Percentiles rank a stretch among this genome's conserved stretches.
These are phyloP conservation scores for Dactylellina drechsleri DNA, from an alignment of 2,329 filamentous ascomycete genomes.

Conservation along the genomic window DNA sequence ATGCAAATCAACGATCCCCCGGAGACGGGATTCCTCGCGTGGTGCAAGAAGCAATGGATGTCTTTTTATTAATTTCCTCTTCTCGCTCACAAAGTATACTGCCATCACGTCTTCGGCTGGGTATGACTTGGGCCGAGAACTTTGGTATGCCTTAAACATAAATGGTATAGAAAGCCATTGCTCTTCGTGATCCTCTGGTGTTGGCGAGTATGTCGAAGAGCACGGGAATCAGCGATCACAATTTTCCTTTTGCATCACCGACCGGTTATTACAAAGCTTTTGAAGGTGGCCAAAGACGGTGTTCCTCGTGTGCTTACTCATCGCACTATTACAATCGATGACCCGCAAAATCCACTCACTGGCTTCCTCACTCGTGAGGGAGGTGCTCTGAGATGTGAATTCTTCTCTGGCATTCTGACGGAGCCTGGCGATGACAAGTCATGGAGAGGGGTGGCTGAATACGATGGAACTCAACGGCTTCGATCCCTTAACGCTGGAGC, in stretches of 20 bases:
- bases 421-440: slow-evolving; percentile 53
- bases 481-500: slow-evolving; percentile 41
- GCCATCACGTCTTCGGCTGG: slow-evolving; percentile 61
- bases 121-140: slow-evolving; percentile 61
- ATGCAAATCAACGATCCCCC: slow-evolving; percentile 42
- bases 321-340: slow-evolving; percentile 60
- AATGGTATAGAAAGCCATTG: slow-evolving; percentile 57
- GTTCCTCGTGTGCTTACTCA: slow-evolving; percentile 57
- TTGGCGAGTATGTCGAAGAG: slow-evolving; percentile 60
- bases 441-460: slow-evolving; percentile 37
- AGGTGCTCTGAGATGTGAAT: slow-evolving; percentile 58
- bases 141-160: slow-evolving; percentile 60
- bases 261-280: slow-evolving; percentile 59
- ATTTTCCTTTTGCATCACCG: slow-evolving; percentile 61
- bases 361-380: slow-evolving; percentile 59
- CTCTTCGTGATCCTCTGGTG: slow-evolving; percentile 59
- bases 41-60: slow-evolving; percentile 22
- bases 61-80: slow-evolving; percentile 56
- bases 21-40: slow-evolving; percentile 33
- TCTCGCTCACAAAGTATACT: slow-evolving; percentile 60
- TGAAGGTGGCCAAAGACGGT: slow-evolving; percentile 59
- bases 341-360: slow-evolving; percentile 60
- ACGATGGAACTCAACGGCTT: slow-evolving; percentile 37
- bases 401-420: slow-evolving; percentile 59
- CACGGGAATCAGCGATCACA: slow-evolving; percentile 60